Evolutionary conservation across 139 green algal genomes (phyloP).

Genomic region (Astrephomene gubernaculifera): DNA sequence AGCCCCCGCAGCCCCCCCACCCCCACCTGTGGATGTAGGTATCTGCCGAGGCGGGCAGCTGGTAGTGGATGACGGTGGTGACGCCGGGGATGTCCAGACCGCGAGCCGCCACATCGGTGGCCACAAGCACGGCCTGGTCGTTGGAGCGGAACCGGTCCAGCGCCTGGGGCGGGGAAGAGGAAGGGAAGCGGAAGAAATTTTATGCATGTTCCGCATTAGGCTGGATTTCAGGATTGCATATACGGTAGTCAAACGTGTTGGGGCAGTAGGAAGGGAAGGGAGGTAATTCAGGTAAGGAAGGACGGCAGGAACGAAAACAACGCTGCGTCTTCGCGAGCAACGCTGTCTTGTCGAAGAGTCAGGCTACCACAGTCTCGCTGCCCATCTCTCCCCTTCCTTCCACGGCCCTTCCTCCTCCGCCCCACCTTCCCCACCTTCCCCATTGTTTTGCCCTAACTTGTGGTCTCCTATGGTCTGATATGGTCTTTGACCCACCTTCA

Average conservation of each 20-base stretch:
- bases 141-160: conserved; percentile 91
- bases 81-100: conserved; percentile 92
- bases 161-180: conserved; percentile 44
- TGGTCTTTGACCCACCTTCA: conserved; percentile 87
- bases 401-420: neutral
- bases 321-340: too few relatives aligned
- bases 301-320: too few relatives aligned
- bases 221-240: too few relatives aligned
- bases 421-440: neutral
- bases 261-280: too few relatives aligned
- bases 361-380: neutral
- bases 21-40: conserved; percentile 94
- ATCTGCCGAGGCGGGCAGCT: conserved; percentile 91
- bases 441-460: too few relatives aligned
- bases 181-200: neutral
- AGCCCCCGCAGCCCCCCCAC: neutral
- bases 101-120: conserved; percentile 96
- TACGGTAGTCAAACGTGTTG: too few relatives aligned
- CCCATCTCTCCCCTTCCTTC: neutral
- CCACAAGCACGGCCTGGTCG: conserved; percentile 86
- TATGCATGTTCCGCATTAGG: too few relatives aligned
- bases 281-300: too few relatives aligned
- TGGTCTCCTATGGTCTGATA: too few relatives aligned
- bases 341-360: too few relatives aligned
- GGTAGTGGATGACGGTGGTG: conserved; percentile 88